Evolutionary conservation across 2,329 filamentous ascomycete genomes (phyloP), one percentile per base, ranked within the genome.

Genomic region (Coniella vitis): DNA sequence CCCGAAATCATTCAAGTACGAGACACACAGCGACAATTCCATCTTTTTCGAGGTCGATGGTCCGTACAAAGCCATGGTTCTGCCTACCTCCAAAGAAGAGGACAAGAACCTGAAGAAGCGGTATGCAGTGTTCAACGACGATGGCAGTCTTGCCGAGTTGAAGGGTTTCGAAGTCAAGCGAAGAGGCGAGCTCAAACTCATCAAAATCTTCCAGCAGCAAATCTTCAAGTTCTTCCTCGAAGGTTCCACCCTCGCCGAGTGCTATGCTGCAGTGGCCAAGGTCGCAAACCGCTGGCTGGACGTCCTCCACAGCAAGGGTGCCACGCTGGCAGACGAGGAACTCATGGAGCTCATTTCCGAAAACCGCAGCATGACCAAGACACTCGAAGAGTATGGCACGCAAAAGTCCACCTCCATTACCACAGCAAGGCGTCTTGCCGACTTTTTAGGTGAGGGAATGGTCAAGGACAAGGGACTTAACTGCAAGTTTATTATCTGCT

Each of bases 341-440:
- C 78, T 99, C 36, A 97, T 98, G 66, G 91, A 98, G 60, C 83
- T 99, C n/a, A 98, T 99, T 81, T 96, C 90, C 43, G 93, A 99
- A 66, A 99, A 99, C 70, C 85, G 94, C 71, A 97, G 82, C 71
- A 98, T 99, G 93, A 79, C 84, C 16, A 98, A 98, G 69, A 94
- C 93, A 0, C 73, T 99, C 1, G 91, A 96, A 57, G 94, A 99
- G 67, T 99, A 99, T 57, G 93, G 90, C 16, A 73, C 71, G 7
- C 94, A 98, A 60, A 98, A 99, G 64, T 97, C 91, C 0, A 98
- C 93, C 1, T 95, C 93, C n/a, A 98, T 99, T 64, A 99, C 93
- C 2, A 99, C 93, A 0, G 93, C 93, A 10, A 93, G 86, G 60
- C 89, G 93, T 54, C 70, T 99, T 37, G 93, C 93, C 32, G 93